Evolutionary conservation across 1,284 basidiomycete species (phyloP).

Genomic region (Cutaneotrichosporon dermatis): DNA sequence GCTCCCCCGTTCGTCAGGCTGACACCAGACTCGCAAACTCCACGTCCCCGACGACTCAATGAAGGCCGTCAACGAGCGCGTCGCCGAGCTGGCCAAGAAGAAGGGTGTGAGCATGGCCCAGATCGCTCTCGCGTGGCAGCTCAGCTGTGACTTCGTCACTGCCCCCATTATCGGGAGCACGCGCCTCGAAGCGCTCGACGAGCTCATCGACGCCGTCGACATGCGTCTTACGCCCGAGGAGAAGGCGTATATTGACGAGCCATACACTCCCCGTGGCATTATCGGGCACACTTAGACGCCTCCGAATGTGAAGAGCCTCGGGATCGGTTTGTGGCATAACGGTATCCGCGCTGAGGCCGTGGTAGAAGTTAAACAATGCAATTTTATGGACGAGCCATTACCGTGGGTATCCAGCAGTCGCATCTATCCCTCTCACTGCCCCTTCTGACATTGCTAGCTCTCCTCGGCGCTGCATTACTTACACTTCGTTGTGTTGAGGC

Average conservation of each 20-base stretch:
- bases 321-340: too few relatives aligned
- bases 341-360: too few relatives aligned
- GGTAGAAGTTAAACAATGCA: too few relatives aligned
- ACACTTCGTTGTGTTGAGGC: too few relatives aligned
- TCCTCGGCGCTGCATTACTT: too few relatives aligned
- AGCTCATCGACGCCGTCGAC: slow-evolving; percentile 28
- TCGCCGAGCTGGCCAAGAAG: slow-evolving; percentile 57
- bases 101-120: slow-evolving; percentile 58
- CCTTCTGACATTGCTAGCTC: too few relatives aligned
- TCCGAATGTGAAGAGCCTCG: too few relatives aligned
- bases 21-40: slow-evolving; percentile 2
- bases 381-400: too few relatives aligned
- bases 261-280: slow-evolving; percentile 44
- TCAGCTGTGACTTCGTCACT: slow-evolving; percentile 39
- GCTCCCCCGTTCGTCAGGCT: neutral
- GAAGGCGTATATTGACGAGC: slow-evolving; percentile 53
- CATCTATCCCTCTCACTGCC: too few relatives aligned
- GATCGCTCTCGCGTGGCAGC: slow-evolving; percentile 56
- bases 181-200: slow-evolving; percentile 33
- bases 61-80: slow-evolving; percentile 45
- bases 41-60: slow-evolving; percentile 16
- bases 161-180: slow-evolving; percentile 46
- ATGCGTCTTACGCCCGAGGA: slow-evolving; percentile 54
- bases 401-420: too few relatives aligned
- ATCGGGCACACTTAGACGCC: slow-evolving; percentile 3